Base-by-base conservation (phyloP, 2,329 filamentous ascomycete genomes). In the Decorospora gaudefroyi region DNA sequence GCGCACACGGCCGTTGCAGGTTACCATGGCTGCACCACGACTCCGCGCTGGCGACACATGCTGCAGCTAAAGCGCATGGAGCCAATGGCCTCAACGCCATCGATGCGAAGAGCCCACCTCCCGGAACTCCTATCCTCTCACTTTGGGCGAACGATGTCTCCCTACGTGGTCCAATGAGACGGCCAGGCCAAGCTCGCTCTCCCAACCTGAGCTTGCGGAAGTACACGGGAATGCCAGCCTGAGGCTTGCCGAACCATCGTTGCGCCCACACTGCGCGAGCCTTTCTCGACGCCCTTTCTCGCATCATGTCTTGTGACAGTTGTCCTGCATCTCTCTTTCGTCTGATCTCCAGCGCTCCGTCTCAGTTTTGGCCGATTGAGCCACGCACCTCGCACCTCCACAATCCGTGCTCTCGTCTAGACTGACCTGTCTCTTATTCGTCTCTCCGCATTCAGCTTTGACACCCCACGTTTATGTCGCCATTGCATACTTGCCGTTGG, bases 151-250 rank as follows among this genome's bases (percentile, higher is more conserved):
- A 62, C 54, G 52, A 55, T 52, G 47, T 47, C 51, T 50, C 46
- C 53, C 49, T 57, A 69, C 67, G 67, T 70, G 67, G 67, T 61
- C 66, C 65, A 70, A 65, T 70, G 30, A 51, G 35, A 50, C 49
- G 43, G 48, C 53, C 55, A 51, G 53, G 58, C 59, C 59, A 61
- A 60, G 57, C 43, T 40, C 44, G 40, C 48, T 47, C 52, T 55
- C 40, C 53, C 55, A 53, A 55, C 49, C 42, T 53, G 44, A 46
- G 38, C 49, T 22, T 57, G 51, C 60, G 60, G 56, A 38, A 57
- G 40, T 46, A 51, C 48, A 62, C 59, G 61, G 57, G 55, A 47
- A 39, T 59, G 51, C 61, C 61, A 64, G 44, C 53, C 51, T 49
- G 60, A 64, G 58, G 55, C 65, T 64, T 65, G 47, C 61, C 59